phyloP scores from a whole-genome alignment of 495 filamentous ascomycete genomes.

The Trypethelium eluteriae region DNA sequence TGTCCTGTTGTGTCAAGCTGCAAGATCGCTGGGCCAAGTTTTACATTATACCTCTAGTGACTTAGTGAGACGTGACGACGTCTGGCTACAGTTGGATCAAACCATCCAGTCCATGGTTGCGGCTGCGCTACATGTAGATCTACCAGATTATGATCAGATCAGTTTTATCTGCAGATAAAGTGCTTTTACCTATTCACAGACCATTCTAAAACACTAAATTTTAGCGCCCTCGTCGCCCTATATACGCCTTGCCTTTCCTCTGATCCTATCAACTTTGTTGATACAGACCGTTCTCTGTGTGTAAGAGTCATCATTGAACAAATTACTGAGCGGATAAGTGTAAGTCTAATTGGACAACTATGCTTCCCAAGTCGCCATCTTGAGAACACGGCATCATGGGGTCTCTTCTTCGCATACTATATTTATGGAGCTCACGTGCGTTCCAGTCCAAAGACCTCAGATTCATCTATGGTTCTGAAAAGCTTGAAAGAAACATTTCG shows the following conservation, averaged over 20 bases:
- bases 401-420: constrained; percentile 28
- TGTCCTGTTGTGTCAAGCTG: constrained; percentile 20
- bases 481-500: constrained; percentile 13
- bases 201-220: neutral
- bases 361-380: constrained; percentile 29
- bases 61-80: neutral
- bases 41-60: constrained; percentile 12
- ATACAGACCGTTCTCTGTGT: constrained; percentile 23
- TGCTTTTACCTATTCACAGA: neutral
- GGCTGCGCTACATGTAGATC: constrained; percentile 19
- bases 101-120: constrained; percentile 34
- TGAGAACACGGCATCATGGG: constrained; percentile 30
- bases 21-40: constrained; percentile 19
- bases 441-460: constrained; percentile 1
- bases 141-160: constrained; percentile 17
- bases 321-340: constrained; percentile 24
- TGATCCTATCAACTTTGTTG: neutral
- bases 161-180: constrained; percentile 18
- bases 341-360: constrained; percentile 24
- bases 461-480: neutral
- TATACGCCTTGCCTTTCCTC: constrained; percentile 24
- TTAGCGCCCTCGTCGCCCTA: constrained; percentile 28
- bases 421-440: constrained; percentile 19
- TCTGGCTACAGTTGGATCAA: constrained; percentile 30
- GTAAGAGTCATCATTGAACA: constrained; percentile 21